Evolutionary conservation across 1,139 yeast genomes (phyloP), one percentile per base, ranked within the genome.

Genomic region (Debaryomyces udenii): DNA sequence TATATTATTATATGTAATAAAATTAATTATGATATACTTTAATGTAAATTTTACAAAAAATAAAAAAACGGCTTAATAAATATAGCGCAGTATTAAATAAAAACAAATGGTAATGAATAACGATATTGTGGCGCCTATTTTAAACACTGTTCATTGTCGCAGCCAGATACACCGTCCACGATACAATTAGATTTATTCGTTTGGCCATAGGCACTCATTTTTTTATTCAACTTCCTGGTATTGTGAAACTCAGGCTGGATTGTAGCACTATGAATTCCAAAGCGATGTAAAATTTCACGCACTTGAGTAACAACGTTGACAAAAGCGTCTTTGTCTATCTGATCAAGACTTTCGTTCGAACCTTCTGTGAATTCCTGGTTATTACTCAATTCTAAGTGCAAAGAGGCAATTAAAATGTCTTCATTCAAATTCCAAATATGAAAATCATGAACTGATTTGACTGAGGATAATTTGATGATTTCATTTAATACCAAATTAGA

Each of bases 361-460:
- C 46, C 39, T n/a, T 86, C 85, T 2, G 45, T 37, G 4, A 75
- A 69, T 11, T 78, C 75, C 3, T 18, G 30, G 4, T 18, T 23
- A 3, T 17, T 28, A 42, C 77, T 74, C 37, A 90, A 74, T 52
- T 90, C 87, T 33, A 91, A 84, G 59, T 93, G 99, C 49, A 93
- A 74, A 1, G 96, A 86, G 1, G 97, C 97, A 57, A 93, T 88
- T 52, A 83, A 76, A 42, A 88, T 78, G 49, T 85, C 87, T 66
- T 93, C 99, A 43, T 91, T 88, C 52, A 93, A 75, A 61, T 90
- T 93, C 99, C 99, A 93, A 45, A 93, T 86, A 61, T 93, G 99
- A 73, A 93, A 83, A 61, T 93, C 99, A 61, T 93, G 99, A 31
- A 93, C 82, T 3, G 94, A 87, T 47, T 80, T 75, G 39, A 93